These are phyloP conservation scores for Thalassiosira sp. DNA, from an alignment of 352 stramenopile species.

Conservation along the genomic window DNA sequence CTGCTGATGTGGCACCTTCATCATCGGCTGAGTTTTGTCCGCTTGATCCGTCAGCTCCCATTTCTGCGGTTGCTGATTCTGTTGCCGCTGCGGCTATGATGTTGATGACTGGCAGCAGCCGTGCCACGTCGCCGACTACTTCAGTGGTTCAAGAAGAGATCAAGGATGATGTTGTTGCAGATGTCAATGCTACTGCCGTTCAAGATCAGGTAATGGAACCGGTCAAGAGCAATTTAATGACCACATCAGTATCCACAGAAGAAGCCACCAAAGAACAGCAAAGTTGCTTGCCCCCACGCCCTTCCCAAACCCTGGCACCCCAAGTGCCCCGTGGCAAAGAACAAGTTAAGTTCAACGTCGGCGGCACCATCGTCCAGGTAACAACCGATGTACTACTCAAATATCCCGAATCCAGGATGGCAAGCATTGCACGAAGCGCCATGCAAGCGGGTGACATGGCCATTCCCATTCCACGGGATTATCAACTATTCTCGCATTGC, in stretches of 20 bases:
- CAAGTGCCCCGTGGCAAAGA: too few relatives aligned
- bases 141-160: neutral
- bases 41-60: neutral
- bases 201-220: neutral
- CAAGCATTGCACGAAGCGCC: slow-evolving; percentile 20
- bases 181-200: neutral
- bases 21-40: neutral
- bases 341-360: slow-evolving; percentile 36
- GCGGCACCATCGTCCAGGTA: slow-evolving; percentile 37
- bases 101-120: slow-evolving; percentile 11
- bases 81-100: slow-evolving; percentile 18
- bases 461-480: slow-evolving; percentile 29
- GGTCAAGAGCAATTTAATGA: neutral
- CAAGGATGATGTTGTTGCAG: neutral
- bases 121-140: slow-evolving; percentile 1
- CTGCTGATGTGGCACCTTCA: neutral
- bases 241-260: neutral
- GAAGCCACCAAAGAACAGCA: neutral
- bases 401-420: slow-evolving; percentile 25
- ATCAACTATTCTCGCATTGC: slow-evolving; percentile 29
- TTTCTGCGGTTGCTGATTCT: slow-evolving; percentile 18
- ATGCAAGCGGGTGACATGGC: slow-evolving; percentile 16
- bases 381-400: slow-evolving; percentile 14
- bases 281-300: neutral
- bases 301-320: too few relatives aligned